Evolutionary conservation across 2,329 filamentous ascomycete genomes (phyloP), one percentile per base, ranked within the genome.

Genomic region (Ceratocystis cubensis): DNA sequence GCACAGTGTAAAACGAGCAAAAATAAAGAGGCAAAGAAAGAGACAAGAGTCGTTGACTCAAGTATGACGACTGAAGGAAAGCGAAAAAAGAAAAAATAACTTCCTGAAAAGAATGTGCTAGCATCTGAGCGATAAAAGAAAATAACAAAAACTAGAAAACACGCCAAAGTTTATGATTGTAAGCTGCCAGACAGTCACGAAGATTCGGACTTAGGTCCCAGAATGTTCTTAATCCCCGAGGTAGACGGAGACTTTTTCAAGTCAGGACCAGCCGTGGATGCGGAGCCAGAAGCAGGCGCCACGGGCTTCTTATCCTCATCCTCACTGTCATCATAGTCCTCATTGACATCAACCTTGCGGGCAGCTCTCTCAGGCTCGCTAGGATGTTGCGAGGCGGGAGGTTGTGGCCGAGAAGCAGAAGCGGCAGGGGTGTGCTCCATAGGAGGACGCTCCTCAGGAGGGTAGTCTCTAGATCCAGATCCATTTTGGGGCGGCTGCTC

Each of bases 311-410:
- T 87, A 67, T 94, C 88, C 68, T 96, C 93, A 70, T 96, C 92
- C 3, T 85, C 90, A 67, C 92, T 93, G 72, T 97, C 93, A 74
- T 97, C 93, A 72, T 99, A 97, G 74, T 97, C 89, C 75, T 99
- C 94, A 71, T 99, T 92, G 22, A 97, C 89, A 5, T 97, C 93
- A 85, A 99, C 95, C 76, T 96, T 96, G 25, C 94, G 83, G 22
- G 91, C 91, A 44, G 94, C 91, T 65, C 85, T 79, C 75, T 88
- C 85, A 8, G 91, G 89, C 77, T 97, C 93, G 67, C 86, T 86
- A 41, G 56, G 41, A 25, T 66, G 65, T n/a, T 33, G 62, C 25
- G 59, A 44, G 20, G 80, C 75, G 22, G 81, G 78, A 25, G 81
- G 79, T 1, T 63, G 61, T n/a, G 61, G 61, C 3, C 63, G 37